Percentiles rank a stretch among this genome's conserved stretches.
Evolutionary conservation across 2,329 filamentous ascomycete genomes (phyloP).

Genomic region (Apiospora sp.): DNA sequence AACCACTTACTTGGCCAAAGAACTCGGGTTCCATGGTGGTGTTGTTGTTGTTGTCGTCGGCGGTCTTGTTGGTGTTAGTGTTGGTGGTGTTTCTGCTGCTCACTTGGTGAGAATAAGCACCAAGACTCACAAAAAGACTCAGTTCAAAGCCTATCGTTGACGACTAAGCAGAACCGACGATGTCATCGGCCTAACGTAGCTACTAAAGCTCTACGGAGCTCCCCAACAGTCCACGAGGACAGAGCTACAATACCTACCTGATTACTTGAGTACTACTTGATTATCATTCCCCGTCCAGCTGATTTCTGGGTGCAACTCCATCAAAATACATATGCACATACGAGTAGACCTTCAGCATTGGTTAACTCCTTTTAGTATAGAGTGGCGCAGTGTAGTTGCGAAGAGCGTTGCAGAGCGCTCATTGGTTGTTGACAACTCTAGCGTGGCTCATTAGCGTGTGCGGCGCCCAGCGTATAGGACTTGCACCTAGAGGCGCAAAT

Average conservation of each 20-base stretch:
- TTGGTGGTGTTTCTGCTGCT: background rate
- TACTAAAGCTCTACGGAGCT: background rate
- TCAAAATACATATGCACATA: background rate
- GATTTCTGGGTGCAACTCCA: background rate
- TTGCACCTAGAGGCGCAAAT: background rate
- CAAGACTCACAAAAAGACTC: background rate
- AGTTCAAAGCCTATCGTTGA: background rate
- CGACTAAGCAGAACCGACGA: background rate
- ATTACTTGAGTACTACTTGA: background rate
- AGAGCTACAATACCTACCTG: background rate
- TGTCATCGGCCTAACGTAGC: conserved; percentile 9
- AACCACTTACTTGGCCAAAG: background rate
- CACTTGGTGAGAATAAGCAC: background rate
- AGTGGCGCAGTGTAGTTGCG: background rate
- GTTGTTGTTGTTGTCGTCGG: background rate
- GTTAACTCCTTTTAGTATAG: background rate
- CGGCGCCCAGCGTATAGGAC: background rate
- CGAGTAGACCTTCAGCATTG: background rate
- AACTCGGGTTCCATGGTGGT: background rate
- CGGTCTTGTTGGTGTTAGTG: background rate
- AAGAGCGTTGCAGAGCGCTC: conserved; percentile 14
- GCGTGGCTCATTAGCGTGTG: background rate
- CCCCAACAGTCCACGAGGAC: background rate
- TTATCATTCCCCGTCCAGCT: background rate
- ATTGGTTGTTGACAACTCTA: background rate